These are phyloP conservation scores for Larix kaempferi DNA, from an alignment of 75 land plant genomes.

Conservation along the genomic window DNA sequence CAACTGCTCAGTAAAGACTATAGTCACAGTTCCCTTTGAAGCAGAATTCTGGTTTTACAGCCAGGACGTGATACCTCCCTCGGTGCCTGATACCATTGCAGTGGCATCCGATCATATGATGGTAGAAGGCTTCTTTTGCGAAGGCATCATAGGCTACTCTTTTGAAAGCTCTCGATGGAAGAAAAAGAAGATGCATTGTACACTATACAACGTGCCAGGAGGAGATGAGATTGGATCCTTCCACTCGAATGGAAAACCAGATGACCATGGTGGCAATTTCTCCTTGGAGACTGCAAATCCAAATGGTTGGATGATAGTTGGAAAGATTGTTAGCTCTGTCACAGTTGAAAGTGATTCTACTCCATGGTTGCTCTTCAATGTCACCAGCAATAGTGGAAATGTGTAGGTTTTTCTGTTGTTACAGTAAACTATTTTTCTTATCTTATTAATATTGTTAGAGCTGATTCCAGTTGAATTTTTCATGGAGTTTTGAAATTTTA, in stretches of 20 bases:
- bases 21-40: neutral
- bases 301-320: slow-evolving; percentile 6
- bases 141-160: slow-evolving; percentile 5
- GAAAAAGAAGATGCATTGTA: neutral
- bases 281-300: slow-evolving; percentile 8
- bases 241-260: slow-evolving; percentile 1
- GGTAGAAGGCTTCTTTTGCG: slow-evolving; percentile 11
- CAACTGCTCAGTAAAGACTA: neutral
- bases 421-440: too few relatives aligned
- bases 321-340: slow-evolving; percentile 10
- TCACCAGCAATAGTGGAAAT: slow-evolving; percentile 5
- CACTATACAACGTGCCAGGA: slow-evolving; percentile 17
- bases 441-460: too few relatives aligned
- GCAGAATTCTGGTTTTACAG: slow-evolving; percentile 16
- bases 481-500: neutral
- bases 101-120: neutral
- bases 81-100: neutral
- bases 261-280: slow-evolving; percentile 8
- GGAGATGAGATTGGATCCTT: slow-evolving; percentile 6
- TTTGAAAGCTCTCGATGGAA: slow-evolving; percentile 4
- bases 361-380: slow-evolving; percentile 11
- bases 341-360: neutral
- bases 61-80: slow-evolving; percentile 13
- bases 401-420: slow-evolving; percentile 3
- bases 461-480: neutral